Base-by-base conservation (phyloP, 257 asterid genomes). In the Scutellaria baicalensis region DNA sequence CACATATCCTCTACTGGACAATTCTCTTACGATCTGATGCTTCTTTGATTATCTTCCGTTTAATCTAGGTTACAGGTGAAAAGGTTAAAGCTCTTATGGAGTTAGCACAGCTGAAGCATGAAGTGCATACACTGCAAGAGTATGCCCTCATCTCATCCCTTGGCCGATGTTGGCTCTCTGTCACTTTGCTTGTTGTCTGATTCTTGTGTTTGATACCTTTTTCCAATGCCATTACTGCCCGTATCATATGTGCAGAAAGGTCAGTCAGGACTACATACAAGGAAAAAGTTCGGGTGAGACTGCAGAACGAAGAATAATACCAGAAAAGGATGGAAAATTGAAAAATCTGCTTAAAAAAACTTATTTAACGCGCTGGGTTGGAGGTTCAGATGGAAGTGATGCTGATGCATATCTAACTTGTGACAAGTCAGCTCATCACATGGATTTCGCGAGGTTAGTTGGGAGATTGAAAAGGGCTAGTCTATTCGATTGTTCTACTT, bases 71-170 rank as follows among this genome's bases (percentile, higher is more conserved):
- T 73, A 94, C 99, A 16, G 84, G 84, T 78, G 99, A 94, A 81
- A 94, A 94, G 81, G 99, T 94, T 69, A 89, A 84, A 84, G 87
- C 90, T 44, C 93, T 94, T 12, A 83, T 94, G 99, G 97, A 91
- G 79, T 81, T 94, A 62, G 99, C 99, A 54, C 92, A 82, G 74
- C 68, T 89, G 90, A 94, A 88, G 86, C 96, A 84, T 77, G 96
- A 91, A 36, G 66, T 54, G 50, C 81, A 77, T 68, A 47, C 76
- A 40, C 80, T 83, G 66, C 90, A 75, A 75, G 90, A 89, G 99
- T 93, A 89, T 48, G 95, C 80, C 73, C 64, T 55, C 54, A 64
- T 27, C 33, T 27, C 33, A 27, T 27, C 33, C 33, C 33, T 27
- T 27, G 27, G 27, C 27, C 27, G 27, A 23, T 23, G 27, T 23